Percentiles rank a stretch among this genome's conserved stretches.
phyloP scores from a whole-genome alignment of 2,329 filamentous ascomycete species.

The Beauveria scarabaeidicola region DNA sequence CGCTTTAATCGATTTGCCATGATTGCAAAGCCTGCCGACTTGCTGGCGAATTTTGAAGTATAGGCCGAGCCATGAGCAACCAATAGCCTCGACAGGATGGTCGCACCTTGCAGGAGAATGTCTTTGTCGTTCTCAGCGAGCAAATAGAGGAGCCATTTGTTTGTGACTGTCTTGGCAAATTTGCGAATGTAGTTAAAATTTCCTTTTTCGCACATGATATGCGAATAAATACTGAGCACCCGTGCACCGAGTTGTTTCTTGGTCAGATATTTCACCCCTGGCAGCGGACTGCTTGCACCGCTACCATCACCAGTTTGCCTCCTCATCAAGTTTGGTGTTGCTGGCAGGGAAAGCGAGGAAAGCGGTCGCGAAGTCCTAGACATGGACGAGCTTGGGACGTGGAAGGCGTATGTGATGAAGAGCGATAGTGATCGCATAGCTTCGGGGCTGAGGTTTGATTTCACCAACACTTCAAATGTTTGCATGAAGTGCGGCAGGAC shows the following conservation, averaged over 20 bases:
- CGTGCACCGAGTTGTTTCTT: slow-evolving; percentile 65
- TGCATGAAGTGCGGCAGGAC: slow-evolving; percentile 68
- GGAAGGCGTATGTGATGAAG: slow-evolving; percentile 88
- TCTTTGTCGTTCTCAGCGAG: slow-evolving; percentile 79
- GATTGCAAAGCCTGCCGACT: slow-evolving; percentile 80
- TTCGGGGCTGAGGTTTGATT: slow-evolving; percentile 73
- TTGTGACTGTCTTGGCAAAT: slow-evolving; percentile 90
- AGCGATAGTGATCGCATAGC: slow-evolving; percentile 79
- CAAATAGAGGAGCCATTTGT: slow-evolving; percentile 93
- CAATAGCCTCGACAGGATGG: slow-evolving; percentile 75
- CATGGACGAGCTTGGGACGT: slow-evolving; percentile 43
- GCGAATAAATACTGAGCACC: slow-evolving; percentile 68
- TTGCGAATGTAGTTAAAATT: slow-evolving; percentile 66
- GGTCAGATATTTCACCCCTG: slow-evolving; percentile 35
- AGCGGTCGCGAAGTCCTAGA: slow-evolving; percentile 43
- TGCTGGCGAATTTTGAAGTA: slow-evolving; percentile 72
- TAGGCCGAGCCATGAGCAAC: slow-evolving; percentile 76
- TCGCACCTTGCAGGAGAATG: slow-evolving; percentile 70
- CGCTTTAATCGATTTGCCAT: slow-evolving; percentile 73
- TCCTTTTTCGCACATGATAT: slow-evolving; percentile 65
- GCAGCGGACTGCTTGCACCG: slow-evolving; percentile 21
- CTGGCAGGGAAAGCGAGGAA: slow-evolving; percentile 30
- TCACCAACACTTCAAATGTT: slow-evolving; percentile 71
- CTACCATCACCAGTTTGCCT: slow-evolving; percentile 29
- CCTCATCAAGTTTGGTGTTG: slow-evolving; percentile 31